Percentiles rank a stretch among this genome's conserved stretches.
These are phyloP conservation scores for Ascosphaera aggregata DNA, from an alignment of 2,329 filamentous ascomycete species.

Conservation along the genomic window DNA sequence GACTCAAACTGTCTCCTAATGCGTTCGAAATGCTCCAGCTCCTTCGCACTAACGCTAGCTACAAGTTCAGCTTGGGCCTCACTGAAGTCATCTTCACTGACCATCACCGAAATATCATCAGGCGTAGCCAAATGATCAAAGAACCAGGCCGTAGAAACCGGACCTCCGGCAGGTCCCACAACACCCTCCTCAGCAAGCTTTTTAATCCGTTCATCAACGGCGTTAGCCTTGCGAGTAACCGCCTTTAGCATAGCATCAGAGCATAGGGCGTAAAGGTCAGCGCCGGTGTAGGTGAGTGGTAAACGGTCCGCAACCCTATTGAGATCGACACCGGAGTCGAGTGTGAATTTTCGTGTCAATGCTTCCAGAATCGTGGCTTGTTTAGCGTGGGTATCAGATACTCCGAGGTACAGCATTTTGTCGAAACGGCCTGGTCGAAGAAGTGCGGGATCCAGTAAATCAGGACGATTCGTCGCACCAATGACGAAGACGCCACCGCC, in stretches of 20 bases:
- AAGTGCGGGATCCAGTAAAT: conserved; percentile 93
- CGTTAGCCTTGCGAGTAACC: conserved; percentile 67
- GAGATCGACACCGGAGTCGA: conserved; percentile 59
- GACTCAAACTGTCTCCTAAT: conserved; percentile 65
- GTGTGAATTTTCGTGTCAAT: conserved; percentile 78
- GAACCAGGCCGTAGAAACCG: conserved; percentile 72
- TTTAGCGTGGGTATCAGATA: conserved; percentile 92
- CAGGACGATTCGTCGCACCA: conserved; percentile 92
- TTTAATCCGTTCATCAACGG: conserved; percentile 64
- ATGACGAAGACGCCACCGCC: conserved; percentile 99
- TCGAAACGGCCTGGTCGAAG: conserved; percentile 98
- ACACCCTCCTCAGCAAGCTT: conserved; percentile 23
- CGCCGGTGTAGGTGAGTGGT: conserved; percentile 91
- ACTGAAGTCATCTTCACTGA: conserved; percentile 72
- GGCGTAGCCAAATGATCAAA: conserved; percentile 77
- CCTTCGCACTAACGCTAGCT: conserved; percentile 81
- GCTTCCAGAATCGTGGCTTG: conserved; percentile 88
- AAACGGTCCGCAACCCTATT: conserved; percentile 48
- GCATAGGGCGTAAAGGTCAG: conserved; percentile 90
- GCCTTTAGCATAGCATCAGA: conserved; percentile 98
- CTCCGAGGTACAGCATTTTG: conserved; percentile 89
- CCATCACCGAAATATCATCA: conserved; percentile 67
- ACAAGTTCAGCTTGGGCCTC: conserved; percentile 65
- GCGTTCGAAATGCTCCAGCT: conserved; percentile 71
- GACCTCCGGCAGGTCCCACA: conserved; percentile 11